phyloP scores from a whole-genome alignment of 176 grass and related monocot species.

The Avena atlantica region DNA sequence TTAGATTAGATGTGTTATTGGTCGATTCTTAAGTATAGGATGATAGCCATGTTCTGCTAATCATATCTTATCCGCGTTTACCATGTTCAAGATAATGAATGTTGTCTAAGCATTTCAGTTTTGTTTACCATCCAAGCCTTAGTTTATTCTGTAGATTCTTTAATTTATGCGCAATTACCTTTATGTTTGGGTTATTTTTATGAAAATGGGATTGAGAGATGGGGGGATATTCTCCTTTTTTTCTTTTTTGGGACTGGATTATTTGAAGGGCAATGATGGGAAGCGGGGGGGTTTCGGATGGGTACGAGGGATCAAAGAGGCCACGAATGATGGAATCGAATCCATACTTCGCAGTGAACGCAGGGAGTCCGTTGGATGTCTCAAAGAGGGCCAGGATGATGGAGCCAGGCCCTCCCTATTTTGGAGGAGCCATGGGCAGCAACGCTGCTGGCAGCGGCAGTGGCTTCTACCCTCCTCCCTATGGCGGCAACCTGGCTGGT shows the following conservation, averaged over 20 bases:
- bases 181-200: conserved; percentile 64
- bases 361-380: conserved; percentile 60
- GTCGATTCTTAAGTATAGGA: too few species aligned
- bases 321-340: conserved; percentile 99
- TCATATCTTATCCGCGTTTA: not conserved
- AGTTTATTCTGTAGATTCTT: conserved; percentile 1
- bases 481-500: conserved; percentile 46
- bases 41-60: not conserved
- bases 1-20: not conserved
- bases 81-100: not conserved
- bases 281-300: conserved; percentile 89
- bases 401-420: conserved; percentile 64
- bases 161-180: conserved; percentile 28
- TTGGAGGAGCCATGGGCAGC: conserved; percentile 53
- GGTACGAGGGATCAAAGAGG: conserved; percentile 98
- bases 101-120: not conserved
- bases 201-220: conserved; percentile 85
- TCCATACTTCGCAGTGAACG: conserved; percentile 98
- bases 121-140: conserved; percentile 10
- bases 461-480: conserved; percentile 57
- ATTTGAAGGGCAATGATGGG: conserved; percentile 92
- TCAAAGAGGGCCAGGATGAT: conserved; percentile 84
- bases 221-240: conserved; percentile 89
- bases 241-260: conserved; percentile 71
- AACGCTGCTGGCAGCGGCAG: conserved; percentile 36